Evolutionary conservation across 2,329 filamentous ascomycete genomes (phyloP), one percentile per base, ranked within the genome.

Genomic region (Neopestalotiopsis sp.): DNA sequence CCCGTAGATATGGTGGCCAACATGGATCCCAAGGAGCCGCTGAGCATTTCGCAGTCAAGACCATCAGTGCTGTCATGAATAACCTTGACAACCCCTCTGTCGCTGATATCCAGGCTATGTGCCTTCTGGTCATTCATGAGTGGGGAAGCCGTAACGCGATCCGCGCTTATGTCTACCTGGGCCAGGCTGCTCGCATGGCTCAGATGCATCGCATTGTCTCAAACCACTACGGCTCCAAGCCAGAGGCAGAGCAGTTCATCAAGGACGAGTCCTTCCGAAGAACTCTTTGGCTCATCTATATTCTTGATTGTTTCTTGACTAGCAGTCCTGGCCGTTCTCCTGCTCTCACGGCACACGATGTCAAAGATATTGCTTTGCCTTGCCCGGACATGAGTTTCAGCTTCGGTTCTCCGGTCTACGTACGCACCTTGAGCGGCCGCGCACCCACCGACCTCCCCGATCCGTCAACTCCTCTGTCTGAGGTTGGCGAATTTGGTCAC

Each of bases 191-290:
- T n/a, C 86, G 88, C 69, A 89, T 90, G 87, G 84, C 88, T 40
- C 88, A 90, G 79, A 90, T 90, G 88, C 89, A 87, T 73, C 84
- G 87, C 71, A 86, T 90, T 68, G 84, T 90, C 61, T 86, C 88
- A 73, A 83, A 83, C 56, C 87, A 88, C 72, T 87, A 88, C 72
- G 84, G 87, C 72, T 79, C 81, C 57, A 81, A 83, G 17, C 77
- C 79, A 49, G 86, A 87, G 56, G 83, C 85, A n/a, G 87, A 89
- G 72, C 86, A 87, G 73, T 90, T 90, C 75, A 83, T 89, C 13
- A 86, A 88, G 71, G 87, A 90, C 62, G 88, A 90, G 76, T 88
- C 87, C 0, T 87, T 89, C 76, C 87, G 88, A 65, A 87, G 88
- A 45, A 89, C 88, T 2, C 78, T 90, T 63, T 90, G 88, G 88